Base-by-base conservation (phyloP, 805 yeast genomes). In the Yarrowia alimentaria region DNA sequence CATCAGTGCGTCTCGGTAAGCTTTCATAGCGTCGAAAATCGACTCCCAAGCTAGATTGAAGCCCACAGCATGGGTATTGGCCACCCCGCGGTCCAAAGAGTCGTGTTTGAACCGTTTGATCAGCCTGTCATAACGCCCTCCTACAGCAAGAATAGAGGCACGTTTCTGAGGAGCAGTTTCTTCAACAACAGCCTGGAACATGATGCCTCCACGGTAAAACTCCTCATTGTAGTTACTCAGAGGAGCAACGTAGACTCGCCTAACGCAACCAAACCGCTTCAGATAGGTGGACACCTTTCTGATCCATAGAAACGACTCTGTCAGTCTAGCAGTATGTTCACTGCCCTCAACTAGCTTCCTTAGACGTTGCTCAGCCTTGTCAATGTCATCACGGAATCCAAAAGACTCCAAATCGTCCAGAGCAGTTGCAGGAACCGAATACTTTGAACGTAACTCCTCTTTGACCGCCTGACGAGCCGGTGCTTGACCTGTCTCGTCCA, bases 111-210 rank as follows among this genome's bases (percentile, higher is more conserved):
- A 74, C 13, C 81, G 73, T 3, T 78, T 70, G 11, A 89, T 77
- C 56, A 93, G 71, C 16, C 73, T 70, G 60, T 91, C 98, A 62
- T 89, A 93, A 51, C 99, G 72, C 2, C 99, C 99, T 35, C 99
- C 99, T 0, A 93, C 91, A 12, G 93, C 93, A 31, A 93, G 70
- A 24, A 83, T 72, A 5, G 56, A 50, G 14, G 54, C 30, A 7
- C 57, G 53, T 16, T 61, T 58, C 25, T 28, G 47, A 10, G 47
- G 47, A 28, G 47, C 24, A 10, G 59, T 42, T 3, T 80, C 82
- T 51, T 86, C 84, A 56, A 80, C 77, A 1, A 88, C 77, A 0
- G 85, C 87, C 58, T 88, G 95, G 63, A 91, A 93, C 95, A 93
- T 88, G 1, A 90, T 68, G 0, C 95, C 95, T 13, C 81, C 80